Percentiles rank a stretch among this genome's conserved stretches.
phyloP scores from a whole-genome alignment of 345 rosid genomes.

The Salix purpurea region DNA sequence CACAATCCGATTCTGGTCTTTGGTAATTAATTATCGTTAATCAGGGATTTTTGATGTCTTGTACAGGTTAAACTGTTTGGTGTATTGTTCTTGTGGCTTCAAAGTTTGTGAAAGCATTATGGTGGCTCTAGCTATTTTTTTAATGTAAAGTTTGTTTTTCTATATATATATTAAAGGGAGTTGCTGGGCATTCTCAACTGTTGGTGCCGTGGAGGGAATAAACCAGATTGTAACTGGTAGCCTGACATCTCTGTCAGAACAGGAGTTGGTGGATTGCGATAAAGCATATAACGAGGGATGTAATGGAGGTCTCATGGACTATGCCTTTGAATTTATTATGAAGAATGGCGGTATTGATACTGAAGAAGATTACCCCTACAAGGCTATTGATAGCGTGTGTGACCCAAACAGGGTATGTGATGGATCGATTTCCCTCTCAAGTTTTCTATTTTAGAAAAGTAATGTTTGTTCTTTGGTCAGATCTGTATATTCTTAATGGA shows the following conservation, averaged over 20 bases:
- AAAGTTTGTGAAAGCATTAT: background rate
- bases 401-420: conserved; percentile 21
- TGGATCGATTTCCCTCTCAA: background rate
- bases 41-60: background rate
- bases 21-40: background rate
- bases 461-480: background rate
- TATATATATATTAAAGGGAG: conserved; percentile 17
- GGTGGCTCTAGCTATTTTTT: background rate
- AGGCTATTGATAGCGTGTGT: conserved; percentile 15
- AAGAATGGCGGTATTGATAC: conserved; percentile 29
- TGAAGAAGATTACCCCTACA: conserved; percentile 25
- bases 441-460: background rate
- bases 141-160: background rate
- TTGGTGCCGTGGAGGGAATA: conserved; percentile 29
- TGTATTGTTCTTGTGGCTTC: background rate
- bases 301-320: conserved; percentile 35
- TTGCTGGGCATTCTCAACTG: conserved; percentile 37
- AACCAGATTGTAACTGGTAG: conserved; percentile 35
- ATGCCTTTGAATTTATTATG: conserved; percentile 28
- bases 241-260: conserved; percentile 25
- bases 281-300: conserved; percentile 24
- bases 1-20: background rate
- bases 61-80: background rate
- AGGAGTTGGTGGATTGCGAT: conserved; percentile 31
- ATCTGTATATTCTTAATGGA: background rate